A percentile compares a stretch with the other conserved stretches of the same genome.
These are phyloP conservation scores for Poa annua DNA, from an alignment of 176 grass and related monocot genomes.

Conservation along the genomic window DNA sequence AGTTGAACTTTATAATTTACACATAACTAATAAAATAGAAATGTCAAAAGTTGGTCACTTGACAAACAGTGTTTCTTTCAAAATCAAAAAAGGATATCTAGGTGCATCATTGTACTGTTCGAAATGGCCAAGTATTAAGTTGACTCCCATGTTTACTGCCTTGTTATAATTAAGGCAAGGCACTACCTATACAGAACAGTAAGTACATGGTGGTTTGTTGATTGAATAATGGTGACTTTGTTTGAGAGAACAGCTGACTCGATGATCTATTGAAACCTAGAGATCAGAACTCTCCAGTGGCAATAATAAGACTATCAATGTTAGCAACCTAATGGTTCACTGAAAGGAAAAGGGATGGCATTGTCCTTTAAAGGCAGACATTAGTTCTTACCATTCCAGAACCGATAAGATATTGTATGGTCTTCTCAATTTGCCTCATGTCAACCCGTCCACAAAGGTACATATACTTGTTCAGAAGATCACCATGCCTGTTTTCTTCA, in stretches of 20 bases:
- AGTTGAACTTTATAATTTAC: slow-evolving; percentile 1
- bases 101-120: not conserved
- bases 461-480: slow-evolving; percentile 79
- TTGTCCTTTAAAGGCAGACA: not conserved
- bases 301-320: not conserved
- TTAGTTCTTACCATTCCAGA: slow-evolving; percentile 61
- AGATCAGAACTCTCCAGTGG: not conserved
- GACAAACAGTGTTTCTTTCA: not conserved
- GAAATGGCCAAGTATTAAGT: not conserved
- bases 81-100: not conserved
- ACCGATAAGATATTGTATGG: slow-evolving; percentile 74
- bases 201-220: not conserved
- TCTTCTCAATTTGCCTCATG: slow-evolving; percentile 80
- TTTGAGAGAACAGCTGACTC: not conserved
- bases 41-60: not conserved
- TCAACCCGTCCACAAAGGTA: slow-evolving; percentile 72
- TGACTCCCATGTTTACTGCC: not conserved
- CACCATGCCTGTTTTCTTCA: slow-evolving; percentile 80
- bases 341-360: not conserved
- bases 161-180: not conserved
- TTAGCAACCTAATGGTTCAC: not conserved
- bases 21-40: not conserved
- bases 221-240: not conserved
- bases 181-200: not conserved
- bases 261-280: slow-evolving; percentile 12